Percentiles rank a stretch among this genome's conserved stretches.
phyloP scores from a whole-genome alignment of 164 flowering plant genomes.

The Protea cynaroides region DNA sequence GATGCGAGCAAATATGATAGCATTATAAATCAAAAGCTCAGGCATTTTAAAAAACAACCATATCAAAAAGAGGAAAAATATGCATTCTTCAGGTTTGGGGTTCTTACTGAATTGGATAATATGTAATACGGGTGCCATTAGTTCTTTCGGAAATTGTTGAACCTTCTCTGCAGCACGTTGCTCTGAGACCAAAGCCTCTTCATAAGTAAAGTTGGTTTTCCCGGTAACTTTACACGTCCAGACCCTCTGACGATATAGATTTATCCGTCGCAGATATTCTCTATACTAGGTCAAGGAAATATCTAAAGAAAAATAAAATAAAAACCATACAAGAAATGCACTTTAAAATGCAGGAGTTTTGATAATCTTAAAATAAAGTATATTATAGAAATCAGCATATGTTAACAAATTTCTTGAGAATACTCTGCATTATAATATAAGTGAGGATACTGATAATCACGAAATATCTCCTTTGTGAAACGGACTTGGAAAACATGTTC shows the following conservation, averaged over 20 bases:
- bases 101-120: constrained; percentile 78
- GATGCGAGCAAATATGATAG: too few species aligned
- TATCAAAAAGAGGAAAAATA: neutral
- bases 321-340: neutral
- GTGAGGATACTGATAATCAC: constrained; percentile 74
- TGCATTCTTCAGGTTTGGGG: neutral
- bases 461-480: constrained; percentile 85
- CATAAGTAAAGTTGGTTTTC: constrained; percentile 78
- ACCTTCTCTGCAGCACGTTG: constrained; percentile 59
- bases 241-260: constrained; percentile 70
- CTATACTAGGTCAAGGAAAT: constrained; percentile 44
- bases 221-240: constrained; percentile 92
- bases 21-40: too few species aligned
- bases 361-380: too few species aligned
- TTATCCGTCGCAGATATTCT: constrained; percentile 66
- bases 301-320: neutral
- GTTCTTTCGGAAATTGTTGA: constrained; percentile 69
- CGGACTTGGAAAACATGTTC: constrained; percentile 85
- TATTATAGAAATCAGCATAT: neutral
- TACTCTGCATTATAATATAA: constrained; percentile 5
- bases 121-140: constrained; percentile 53
- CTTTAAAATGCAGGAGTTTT: neutral
- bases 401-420: neutral
- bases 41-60: too few species aligned
- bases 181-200: constrained; percentile 94